These are phyloP conservation scores for Corchorus capsularis DNA, from an alignment of 345 rosid species.

Conservation along the genomic window DNA sequence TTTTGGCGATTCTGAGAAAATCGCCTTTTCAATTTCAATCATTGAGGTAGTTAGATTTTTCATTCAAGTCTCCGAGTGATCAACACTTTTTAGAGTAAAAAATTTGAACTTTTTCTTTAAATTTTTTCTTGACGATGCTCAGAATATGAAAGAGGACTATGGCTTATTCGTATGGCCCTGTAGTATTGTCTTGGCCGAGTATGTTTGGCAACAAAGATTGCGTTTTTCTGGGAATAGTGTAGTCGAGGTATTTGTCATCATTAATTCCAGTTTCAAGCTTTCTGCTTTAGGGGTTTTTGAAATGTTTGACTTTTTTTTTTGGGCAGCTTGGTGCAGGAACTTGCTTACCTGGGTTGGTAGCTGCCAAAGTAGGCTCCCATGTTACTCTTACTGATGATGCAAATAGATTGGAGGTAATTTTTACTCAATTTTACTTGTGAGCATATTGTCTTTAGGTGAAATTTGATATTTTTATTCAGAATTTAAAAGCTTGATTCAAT, in stretches of 20 bases:
- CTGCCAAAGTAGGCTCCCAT: slow-evolving; percentile 75
- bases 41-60: slow-evolving; percentile 53
- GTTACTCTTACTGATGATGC: slow-evolving; percentile 78
- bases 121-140: slow-evolving; percentile 3
- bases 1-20: slow-evolving; percentile 46
- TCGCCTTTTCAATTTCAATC: slow-evolving; percentile 55
- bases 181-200: slow-evolving; percentile 81
- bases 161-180: slow-evolving; percentile 93
- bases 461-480: neutral
- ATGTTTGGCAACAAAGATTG: slow-evolving; percentile 82
- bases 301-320: slow-evolving; percentile 14
- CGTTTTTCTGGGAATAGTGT: slow-evolving; percentile 57
- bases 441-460: neutral
- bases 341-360: slow-evolving; percentile 72
- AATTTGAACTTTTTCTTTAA: neutral
- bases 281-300: neutral
- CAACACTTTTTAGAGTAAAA: neutral
- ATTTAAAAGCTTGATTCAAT: neutral
- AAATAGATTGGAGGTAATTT: slow-evolving; percentile 54
- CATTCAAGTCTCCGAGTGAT: neutral
- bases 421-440: neutral
- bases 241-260: slow-evolving; percentile 54
- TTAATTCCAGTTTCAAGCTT: neutral
- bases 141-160: slow-evolving; percentile 89
- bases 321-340: slow-evolving; percentile 83